These are phyloP conservation scores for Senna tora DNA, from an alignment of 306 rosid species.

Conservation along the genomic window DNA sequence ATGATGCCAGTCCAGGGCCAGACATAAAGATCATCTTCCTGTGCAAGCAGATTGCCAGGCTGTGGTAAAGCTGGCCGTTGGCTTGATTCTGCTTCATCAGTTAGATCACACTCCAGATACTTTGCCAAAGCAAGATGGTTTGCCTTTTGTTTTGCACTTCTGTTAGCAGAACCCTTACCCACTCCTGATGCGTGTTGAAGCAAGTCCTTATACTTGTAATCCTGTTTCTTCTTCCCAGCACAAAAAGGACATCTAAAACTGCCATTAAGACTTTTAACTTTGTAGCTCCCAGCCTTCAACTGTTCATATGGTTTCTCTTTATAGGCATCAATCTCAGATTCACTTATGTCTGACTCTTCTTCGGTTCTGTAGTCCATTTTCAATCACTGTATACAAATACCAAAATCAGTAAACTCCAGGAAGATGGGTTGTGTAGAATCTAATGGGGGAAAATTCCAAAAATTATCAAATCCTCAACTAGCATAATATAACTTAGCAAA, in stretches of 20 bases:
- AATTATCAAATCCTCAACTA: conserved; percentile 13
- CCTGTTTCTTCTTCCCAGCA: conserved; percentile 94
- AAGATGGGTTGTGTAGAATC: not conserved
- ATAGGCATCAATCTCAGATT: conserved; percentile 80
- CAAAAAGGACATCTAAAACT: conserved; percentile 90
- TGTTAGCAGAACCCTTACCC: conserved; percentile 88
- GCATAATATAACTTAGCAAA: conserved; percentile 7
- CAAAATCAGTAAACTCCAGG: conserved; percentile 29
- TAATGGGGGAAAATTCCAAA: not conserved
- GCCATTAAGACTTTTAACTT: conserved; percentile 70
- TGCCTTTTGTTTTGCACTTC: conserved; percentile 79
- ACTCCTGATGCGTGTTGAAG: conserved; percentile 94
- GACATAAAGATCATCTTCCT: conserved; percentile 63
- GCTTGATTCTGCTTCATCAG: conserved; percentile 57
- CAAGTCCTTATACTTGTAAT: conserved; percentile 82
- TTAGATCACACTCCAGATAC: conserved; percentile 71
- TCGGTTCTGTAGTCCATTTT: conserved; percentile 73
- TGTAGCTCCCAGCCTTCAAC: conserved; percentile 58
- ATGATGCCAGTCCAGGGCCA: conserved; percentile 98
- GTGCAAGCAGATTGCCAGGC: conserved; percentile 45
- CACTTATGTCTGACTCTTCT: conserved; percentile 90
- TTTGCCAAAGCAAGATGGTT: conserved; percentile 90
- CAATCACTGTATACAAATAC: conserved; percentile 25
- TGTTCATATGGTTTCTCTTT: conserved; percentile 76
- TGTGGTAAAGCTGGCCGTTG: conserved; percentile 44